phyloP scores from a whole-genome alignment of 1,139 yeast genomes.

The Lodderomyces orthopsilosis region DNA sequence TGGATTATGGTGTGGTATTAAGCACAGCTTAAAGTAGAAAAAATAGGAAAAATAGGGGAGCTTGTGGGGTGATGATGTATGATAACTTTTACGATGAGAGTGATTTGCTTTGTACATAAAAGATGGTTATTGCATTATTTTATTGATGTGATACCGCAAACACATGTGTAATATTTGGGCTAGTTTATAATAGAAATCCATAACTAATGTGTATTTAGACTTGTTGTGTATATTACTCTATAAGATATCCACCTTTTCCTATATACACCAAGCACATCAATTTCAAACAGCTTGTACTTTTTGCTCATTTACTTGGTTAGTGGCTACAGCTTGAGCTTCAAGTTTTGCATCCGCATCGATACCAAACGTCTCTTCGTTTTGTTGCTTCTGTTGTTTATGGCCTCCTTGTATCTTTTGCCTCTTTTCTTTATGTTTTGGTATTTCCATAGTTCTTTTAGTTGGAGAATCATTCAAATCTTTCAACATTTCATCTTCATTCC shows the following conservation, averaged over 20 bases:
- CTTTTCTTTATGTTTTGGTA: conserved; percentile 6
- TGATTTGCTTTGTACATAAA: neutral
- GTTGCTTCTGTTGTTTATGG: conserved; percentile 3
- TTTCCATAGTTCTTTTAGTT: conserved; percentile 7
- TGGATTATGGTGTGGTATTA: conserved; percentile 88
- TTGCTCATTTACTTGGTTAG: neutral
- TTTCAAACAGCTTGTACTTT: neutral
- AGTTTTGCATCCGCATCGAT: neutral
- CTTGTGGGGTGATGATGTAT: too few relatives aligned
- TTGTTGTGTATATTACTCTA: neutral
- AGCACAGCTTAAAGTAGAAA: conserved; percentile 31
- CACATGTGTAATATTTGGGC: neutral
- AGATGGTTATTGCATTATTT: neutral
- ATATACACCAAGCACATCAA: neutral
- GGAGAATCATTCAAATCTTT: conserved; percentile 11
- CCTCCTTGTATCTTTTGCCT: conserved; percentile 1
- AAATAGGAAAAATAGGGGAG: too few relatives aligned
- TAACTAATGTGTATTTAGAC: too few relatives aligned
- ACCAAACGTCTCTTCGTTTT: neutral
- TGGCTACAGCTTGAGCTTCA: neutral
- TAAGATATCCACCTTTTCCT: neutral
- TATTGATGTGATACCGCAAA: neutral
- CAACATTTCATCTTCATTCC: conserved; percentile 14
- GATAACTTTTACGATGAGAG: too few relatives aligned
- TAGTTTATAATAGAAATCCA: neutral